Base-by-base conservation (phyloP, 257 asterid genomes). In the Ligustrum vulgare region DNA sequence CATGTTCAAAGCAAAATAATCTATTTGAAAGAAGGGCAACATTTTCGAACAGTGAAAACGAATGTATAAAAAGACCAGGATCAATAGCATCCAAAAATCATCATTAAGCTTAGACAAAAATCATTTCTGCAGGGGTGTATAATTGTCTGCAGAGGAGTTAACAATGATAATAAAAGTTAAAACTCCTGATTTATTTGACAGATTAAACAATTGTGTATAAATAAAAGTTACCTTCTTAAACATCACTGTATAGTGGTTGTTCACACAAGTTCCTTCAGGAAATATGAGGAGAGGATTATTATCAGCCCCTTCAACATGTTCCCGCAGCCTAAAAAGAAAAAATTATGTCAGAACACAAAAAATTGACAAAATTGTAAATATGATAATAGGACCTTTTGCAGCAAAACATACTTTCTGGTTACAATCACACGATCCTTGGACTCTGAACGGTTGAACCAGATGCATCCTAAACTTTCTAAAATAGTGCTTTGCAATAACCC, bases 261-360 rank as follows among this genome's bases (percentile, higher is more conserved):
- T 95, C 77, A 91, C 99, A 56, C 99, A 95, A 67, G 99, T 95
- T 89, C 99, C 99, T 86, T 95, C 99, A 0, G 97, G 99, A 78
- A 95, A 93, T 85, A 95, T 91, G 80, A 95, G 94, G 76, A 95
- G 98, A 82, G 99, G 99, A 76, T 95, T 95, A 76, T 88, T 95
- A 74, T 95, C 99, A 70, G 88, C 87, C 70, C 92, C 98, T 73
- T 90, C 86, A 47, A 95, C 96, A 80, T 95, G 98, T 32, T 91
- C 97, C 72, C 97, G 84, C 54, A 95, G 88, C 93, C 99, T 95
- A 91, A 70, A 70, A 79, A 81, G 77, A 43, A 45, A 3, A 45
- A 13, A 12, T 3, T 15, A 13, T 13, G 15, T 45, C 13, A 45
- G 54, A 45, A 15, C 4, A 15, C 6, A 2, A 0, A 45, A 45